Evolutionary conservation across 352 stramenopile species (phyloP).

Genomic region (Globisporangium viniferum): DNA sequence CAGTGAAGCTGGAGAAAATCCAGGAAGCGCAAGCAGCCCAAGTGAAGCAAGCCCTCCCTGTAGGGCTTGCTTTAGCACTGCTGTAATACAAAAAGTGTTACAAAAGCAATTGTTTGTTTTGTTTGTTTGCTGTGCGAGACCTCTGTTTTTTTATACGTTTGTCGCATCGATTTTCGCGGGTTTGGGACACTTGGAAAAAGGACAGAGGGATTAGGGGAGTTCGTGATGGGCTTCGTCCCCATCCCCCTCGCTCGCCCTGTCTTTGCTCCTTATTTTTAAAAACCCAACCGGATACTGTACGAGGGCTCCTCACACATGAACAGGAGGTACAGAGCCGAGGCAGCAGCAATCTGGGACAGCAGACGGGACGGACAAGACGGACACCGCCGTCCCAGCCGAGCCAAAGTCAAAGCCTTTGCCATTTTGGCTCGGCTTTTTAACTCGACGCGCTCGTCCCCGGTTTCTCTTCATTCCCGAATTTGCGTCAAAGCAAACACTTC

Average conservation of each 20-base stretch:
- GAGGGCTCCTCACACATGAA: too few species aligned
- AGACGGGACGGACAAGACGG: constrained; percentile 4
- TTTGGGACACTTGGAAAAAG: not conserved
- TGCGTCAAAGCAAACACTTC: constrained; percentile 19
- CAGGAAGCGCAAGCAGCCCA: too few species aligned
- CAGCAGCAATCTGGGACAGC: not conserved
- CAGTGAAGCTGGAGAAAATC: too few species aligned
- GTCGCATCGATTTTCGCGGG: not conserved
- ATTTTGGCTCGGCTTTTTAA: constrained; percentile 3
- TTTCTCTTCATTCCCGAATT: constrained; percentile 38
- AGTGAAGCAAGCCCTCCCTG: too few species aligned
- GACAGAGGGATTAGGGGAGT: not conserved
- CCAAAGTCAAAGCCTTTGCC: not conserved
- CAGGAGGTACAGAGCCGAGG: not conserved
- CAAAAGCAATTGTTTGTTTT: too few species aligned
- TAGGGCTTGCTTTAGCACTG: too few species aligned
- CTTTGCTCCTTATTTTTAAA: not conserved
- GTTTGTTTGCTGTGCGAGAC: not conserved
- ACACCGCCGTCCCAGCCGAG: not conserved
- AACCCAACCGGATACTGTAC: not conserved
- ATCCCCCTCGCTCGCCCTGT: not conserved
- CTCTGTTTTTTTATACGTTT: not conserved
- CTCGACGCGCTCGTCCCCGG: not conserved
- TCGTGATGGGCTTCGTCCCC: not conserved
- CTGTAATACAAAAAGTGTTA: too few species aligned